Evolutionary conservation across 2,329 filamentous ascomycete species (phyloP), one percentile per base, ranked within the genome.

Genomic region (Elsinoe batatas): DNA sequence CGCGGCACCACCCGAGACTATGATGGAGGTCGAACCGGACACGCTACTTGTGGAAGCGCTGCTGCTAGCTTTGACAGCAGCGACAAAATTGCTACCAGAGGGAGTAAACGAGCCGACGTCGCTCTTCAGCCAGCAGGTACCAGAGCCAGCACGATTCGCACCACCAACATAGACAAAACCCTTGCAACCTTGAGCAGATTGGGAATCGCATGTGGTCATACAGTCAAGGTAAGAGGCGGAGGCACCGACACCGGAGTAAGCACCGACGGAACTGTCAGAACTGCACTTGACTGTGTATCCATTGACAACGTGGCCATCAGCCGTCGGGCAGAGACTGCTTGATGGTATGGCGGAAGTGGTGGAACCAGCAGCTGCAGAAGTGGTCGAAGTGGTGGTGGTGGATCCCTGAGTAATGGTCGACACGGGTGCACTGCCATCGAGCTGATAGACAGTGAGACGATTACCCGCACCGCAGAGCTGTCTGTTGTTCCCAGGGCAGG

Each of bases 381-480:
- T 47, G 13, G 53, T 47, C 6, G 53, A 17, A 5, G 44, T 56
- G 53, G 58, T 37, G 5, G 54, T 54, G 13, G 50, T 57, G 2
- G 46, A 35, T 12, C 47, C 57, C 26, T 60, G 58, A 7, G 38
- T 44, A 26, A 60, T 60, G n/a, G 54, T 57, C 5, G 55, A 43
- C 33, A 60, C 51, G 17, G 38, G 22, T 13, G 58, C 54, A 32
- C 49, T 54, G 11, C 35, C 18, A 26, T 38, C 44, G 20, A 62
- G 56, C 6, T 60, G 46, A 50, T 68, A 68, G 4, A 67, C 51
- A 3, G 60, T 62, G n/a, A 67, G 57, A 15, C 61, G 57, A 38
- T 63, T 64, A 8, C 60, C 58, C 15, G 58, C 65, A 46, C 67
- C 67, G 40, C 67, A 69, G 40, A 60, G 61, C 58, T 68, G 60